These are phyloP conservation scores for Smallanthus sonchifolius DNA, from an alignment of 129 eudicot species.

Conservation along the genomic window DNA sequence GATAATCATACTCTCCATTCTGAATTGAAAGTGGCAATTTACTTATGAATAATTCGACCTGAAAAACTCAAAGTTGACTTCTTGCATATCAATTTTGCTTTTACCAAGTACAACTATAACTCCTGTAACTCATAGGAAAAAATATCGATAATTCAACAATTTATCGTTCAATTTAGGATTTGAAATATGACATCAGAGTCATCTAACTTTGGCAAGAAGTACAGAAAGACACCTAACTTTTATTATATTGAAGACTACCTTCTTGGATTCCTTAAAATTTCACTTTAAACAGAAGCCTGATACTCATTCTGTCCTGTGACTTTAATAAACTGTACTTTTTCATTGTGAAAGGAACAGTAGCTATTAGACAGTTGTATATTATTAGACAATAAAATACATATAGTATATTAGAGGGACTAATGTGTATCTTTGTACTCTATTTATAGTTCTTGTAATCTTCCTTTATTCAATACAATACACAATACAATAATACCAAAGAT, in stretches of 20 bases:
- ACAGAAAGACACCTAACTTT: neutral
- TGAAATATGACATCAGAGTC: slow-evolving; percentile 1
- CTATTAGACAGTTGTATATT: no score
- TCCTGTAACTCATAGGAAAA: neutral
- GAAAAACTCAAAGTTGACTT: neutral
- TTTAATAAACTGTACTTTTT: neutral
- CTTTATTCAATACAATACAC: no score
- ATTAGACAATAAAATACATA: no score
- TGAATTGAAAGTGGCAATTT: neutral
- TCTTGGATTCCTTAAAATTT: neutral
- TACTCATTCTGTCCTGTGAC: neutral
- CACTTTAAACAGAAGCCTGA: neutral
- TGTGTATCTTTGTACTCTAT: no score
- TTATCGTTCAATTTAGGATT: neutral
- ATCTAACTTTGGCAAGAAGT: neutral
- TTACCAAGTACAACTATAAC: slow-evolving; percentile 8
- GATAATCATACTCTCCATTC: neutral
- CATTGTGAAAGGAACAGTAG: neutral
- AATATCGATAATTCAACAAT: neutral
- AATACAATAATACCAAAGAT: no score
- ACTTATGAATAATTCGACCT: slow-evolving; percentile 1
- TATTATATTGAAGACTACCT: neutral
- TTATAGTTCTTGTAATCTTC: no score
- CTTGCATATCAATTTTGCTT: neutral
- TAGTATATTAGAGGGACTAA: no score